These are phyloP conservation scores for Penicillium brevicompactum DNA, from an alignment of 2,329 filamentous ascomycete species.

Conservation along the genomic window DNA sequence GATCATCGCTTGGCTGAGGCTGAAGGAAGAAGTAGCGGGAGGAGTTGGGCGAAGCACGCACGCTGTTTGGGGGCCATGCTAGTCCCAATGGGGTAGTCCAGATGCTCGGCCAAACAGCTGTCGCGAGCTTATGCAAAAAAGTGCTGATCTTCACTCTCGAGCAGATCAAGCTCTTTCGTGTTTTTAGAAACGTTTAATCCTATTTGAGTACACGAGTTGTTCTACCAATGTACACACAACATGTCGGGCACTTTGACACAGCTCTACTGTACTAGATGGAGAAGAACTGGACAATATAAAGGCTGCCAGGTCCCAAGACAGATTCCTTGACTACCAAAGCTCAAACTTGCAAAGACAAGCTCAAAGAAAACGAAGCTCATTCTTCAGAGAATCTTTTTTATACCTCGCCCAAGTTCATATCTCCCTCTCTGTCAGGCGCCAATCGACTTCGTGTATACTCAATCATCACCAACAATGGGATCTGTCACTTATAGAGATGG, in stretches of 20 bases:
- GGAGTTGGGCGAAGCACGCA: no score
- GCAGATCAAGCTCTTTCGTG: not conserved
- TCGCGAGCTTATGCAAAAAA: not conserved
- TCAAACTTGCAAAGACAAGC: no score
- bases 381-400: no score
- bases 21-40: not conserved
- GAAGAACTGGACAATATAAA: no score
- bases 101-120: not conserved
- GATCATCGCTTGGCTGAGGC: not conserved
- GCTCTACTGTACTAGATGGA: not conserved
- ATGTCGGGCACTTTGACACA: no score
- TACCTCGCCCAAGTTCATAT: no score
- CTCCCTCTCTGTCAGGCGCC: no score
- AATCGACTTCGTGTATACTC: no score
- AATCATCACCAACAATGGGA: conserved; percentile 14
- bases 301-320: no score
- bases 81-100: not conserved
- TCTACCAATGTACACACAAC: not conserved
- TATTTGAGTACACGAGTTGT: not conserved
- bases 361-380: no score
- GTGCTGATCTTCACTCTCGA: not conserved
- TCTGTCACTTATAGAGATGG: conserved; percentile 28
- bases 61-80: not conserved
- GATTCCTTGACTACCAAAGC: no score
- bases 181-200: not conserved